Base-by-base conservation (phyloP, 768 basidiomycete genomes). In the Multifurca ochricompacta region DNA sequence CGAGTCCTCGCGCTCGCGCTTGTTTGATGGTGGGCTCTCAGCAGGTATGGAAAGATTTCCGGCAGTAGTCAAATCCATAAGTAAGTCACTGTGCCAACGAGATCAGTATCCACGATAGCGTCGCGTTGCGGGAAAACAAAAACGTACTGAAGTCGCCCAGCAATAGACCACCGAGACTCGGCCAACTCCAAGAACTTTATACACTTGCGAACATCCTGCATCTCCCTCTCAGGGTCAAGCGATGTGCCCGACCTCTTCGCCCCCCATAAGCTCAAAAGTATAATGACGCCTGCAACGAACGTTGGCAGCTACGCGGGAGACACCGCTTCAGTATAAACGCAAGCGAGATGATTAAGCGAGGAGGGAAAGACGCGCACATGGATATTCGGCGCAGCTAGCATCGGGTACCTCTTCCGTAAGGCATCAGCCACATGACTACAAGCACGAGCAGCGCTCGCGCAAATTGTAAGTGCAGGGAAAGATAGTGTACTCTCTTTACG, bases 221-320 rank as follows among this genome's bases (percentile, higher is more conserved):
- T 72, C 44, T 80, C 77, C 47, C 70, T 68, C 8, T 65, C 62
- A 1, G 74, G 62, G 53, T 80, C 77, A 7, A 63, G 65, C 4
- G 64, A 62, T 16, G 72, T 56, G 6, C 80, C 73, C 27, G 68
- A 69, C 47, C 70, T 70, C 59, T 72, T 76, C 45, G 71, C 75
- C 44, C 71, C 77, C 81, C 75, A 82, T 13, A 83, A 71, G 35
- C 78, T 77, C 32, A 83, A 67, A 36, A 84, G 66, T 5, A 82
- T 68, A 21, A 82, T 72, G 35, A 81, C 73, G 5, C 73, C 75
- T 2, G 78, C 69, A 6, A 73, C 73, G 62, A 79, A 78, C 0
- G 75, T 67, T 18, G 69, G 55, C 39, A 64, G 39, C 66, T 65
- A 50, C 56, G 43, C 39, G 37, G 54, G 56, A 50, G 57, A 56